Conservation (phyloP, 2,329 filamentous ascomycete genomes). For the Pseudogymnoascus sp. region DNA sequence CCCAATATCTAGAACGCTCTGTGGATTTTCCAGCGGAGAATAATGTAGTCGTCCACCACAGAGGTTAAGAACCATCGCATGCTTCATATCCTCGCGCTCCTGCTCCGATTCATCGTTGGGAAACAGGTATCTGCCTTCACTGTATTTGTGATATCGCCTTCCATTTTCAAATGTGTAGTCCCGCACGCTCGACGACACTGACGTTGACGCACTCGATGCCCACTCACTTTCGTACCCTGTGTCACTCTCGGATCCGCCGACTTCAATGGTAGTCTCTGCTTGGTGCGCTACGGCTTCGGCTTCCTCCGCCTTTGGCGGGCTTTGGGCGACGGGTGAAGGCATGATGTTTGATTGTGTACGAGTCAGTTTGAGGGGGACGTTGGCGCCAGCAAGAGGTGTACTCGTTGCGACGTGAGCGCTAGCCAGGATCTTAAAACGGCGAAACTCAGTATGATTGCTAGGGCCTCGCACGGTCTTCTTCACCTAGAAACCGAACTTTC, state of each 20-base stretch:
- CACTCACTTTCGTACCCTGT: slow-evolving; percentile 9
- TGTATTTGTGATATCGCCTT: slow-evolving; percentile 44
- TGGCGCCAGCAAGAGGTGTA: background rate
- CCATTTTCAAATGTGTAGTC: slow-evolving; percentile 47
- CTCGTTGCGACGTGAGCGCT: background rate
- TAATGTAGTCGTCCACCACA: slow-evolving; percentile 19
- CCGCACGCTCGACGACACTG: slow-evolving; percentile 27
- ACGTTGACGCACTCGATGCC: slow-evolving; percentile 16
- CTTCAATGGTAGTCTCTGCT: background rate
- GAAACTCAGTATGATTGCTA: background rate
- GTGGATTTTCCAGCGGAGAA: background rate
- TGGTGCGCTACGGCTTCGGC: background rate
- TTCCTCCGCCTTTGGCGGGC: background rate
- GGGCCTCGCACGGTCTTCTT: background rate
- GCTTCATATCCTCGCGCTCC: slow-evolving; percentile 41
- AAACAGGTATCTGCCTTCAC: slow-evolving; percentile 44
- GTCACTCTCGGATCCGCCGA: background rate
- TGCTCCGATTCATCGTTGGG: slow-evolving; percentile 51
- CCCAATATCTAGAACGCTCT: slow-evolving; percentile 14
- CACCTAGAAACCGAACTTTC: background rate
- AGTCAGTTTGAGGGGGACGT: background rate
- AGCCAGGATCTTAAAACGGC: background rate
- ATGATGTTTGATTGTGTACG: background rate
- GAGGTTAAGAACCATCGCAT: slow-evolving; percentile 18
- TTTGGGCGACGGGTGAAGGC: background rate